Percentiles rank a stretch among this genome's conserved stretches.
phyloP scores from a whole-genome alignment of 2,329 filamentous ascomycete species.

The Trichoderma atrobrunneum region DNA sequence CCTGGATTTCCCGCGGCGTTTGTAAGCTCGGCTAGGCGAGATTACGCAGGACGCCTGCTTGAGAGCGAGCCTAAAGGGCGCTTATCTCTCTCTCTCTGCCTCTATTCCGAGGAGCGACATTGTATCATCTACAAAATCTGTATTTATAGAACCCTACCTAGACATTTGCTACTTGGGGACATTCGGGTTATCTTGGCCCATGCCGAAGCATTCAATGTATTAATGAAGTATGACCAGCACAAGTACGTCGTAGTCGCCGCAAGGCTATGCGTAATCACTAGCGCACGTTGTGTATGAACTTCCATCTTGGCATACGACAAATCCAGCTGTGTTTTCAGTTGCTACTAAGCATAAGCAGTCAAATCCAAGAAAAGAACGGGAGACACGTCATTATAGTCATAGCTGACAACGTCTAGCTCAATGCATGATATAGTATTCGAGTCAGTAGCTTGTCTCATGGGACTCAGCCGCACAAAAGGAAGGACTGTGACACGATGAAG shows the following conservation, averaged over 20 bases:
- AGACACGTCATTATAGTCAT: neutral
- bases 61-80: neutral
- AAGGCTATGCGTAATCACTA: neutral
- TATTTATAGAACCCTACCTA: constrained; percentile 18
- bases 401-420: neutral
- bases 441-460: neutral
- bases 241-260: neutral
- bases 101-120: constrained; percentile 3
- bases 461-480: neutral
- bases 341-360: neutral
- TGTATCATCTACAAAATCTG: constrained; percentile 16
- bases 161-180: constrained; percentile 2
- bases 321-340: neutral
- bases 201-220: neutral
- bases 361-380: neutral
- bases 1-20: neutral
- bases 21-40: constrained; percentile 3
- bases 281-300: neutral
- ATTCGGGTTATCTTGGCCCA: neutral
- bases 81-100: neutral
- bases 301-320: neutral
- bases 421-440: neutral
- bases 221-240: constrained; percentile 12
- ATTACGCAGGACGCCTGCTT: constrained; percentile 14
- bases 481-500: neutral